These are phyloP conservation scores for Exophiala phaeomuriformis DNA, from an alignment of 2,329 filamentous ascomycete species.

Conservation along the genomic window DNA sequence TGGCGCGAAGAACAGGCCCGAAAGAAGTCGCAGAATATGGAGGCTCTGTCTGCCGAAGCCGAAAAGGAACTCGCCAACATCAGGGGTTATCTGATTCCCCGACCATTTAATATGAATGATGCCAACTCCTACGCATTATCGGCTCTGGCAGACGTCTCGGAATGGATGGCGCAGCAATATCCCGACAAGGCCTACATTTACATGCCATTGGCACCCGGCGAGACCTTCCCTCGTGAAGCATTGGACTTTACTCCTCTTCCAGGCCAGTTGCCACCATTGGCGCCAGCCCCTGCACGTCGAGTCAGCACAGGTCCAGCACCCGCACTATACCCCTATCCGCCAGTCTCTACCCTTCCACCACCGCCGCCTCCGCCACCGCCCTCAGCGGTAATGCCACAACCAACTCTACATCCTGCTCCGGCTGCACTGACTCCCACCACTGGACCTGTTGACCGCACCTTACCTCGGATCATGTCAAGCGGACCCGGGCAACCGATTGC, in stretches of 20 bases:
- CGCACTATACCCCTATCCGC: too few species aligned
- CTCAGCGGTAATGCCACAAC: neutral
- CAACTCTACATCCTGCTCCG: conserved; percentile 1
- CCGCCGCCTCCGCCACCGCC: neutral
- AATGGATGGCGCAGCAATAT: conserved; percentile 15
- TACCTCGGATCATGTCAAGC: conserved; percentile 6
- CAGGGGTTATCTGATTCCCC: conserved; percentile 11
- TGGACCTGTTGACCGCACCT: neutral
- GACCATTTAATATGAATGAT: conserved; percentile 10
- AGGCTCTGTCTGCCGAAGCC: conserved; percentile 20
- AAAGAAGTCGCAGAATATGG: conserved; percentile 16
- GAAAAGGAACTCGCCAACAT: conserved; percentile 18
- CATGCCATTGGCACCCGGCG: conserved; percentile 18
- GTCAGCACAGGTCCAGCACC: neutral
- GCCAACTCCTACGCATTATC: conserved; percentile 20
- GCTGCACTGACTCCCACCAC: neutral
- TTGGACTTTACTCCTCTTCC: conserved; percentile 13
- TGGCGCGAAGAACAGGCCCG: conserved; percentile 11
- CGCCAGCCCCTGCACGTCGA: conserved; percentile 1
- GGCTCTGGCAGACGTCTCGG: conserved; percentile 24
- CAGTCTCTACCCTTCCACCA: neutral
- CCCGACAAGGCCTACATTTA: conserved; percentile 13
- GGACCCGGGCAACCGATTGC: conserved; percentile 21
- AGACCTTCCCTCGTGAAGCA: conserved; percentile 8
- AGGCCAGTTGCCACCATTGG: conserved; percentile 1